Evolutionary conservation across 805 yeast genomes (phyloP), one percentile per base, ranked within the genome.

Genomic region (Candida sonorensis): DNA sequence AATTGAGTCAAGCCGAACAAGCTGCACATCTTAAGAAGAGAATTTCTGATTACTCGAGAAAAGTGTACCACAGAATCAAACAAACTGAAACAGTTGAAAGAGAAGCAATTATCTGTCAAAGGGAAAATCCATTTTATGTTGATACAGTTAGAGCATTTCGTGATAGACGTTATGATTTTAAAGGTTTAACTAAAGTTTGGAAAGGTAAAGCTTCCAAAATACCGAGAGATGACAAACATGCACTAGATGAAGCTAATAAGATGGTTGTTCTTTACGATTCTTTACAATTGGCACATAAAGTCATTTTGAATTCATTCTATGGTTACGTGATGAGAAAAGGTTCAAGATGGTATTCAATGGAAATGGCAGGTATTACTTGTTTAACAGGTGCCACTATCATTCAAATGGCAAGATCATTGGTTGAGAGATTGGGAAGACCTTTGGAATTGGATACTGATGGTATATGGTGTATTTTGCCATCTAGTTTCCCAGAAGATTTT

Each of bases 251-350:
- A 54, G 97, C 97, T 1, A 74, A 79, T 38, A 92, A 94, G 57
- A 88, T 86, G 92, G 82, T 86, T 16, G 85, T 92, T 23, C 66
- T 92, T 30, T 92, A 88, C 55, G 98, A 92, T 53, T 90, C 98
- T 2, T 64, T 92, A 46, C 99, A 92, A 60, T 68, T 92, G 43
- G 98, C 98, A 0, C 97, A 92, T 57, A 92, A 92, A 51, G 97
- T 90, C 51, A 92, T 92, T 61, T 68, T 92, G 49, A 92, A 92
- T 52, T 90, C 97, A 0, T 92, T 92, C 54, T 92, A 92, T 50
- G 99, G 99, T 30, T 92, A 92, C 50, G 98, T 92, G 10, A 92
- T 92, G 98, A 75, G 99, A 59, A 92, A 92, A 50, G 99, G 98
- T 24, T 92, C 98, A 0, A 71, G 99, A 38, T 92, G 99, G 99